Evolutionary conservation across 257 asterid species (phyloP).

Genomic region (Solanum lycopersicoides): DNA sequence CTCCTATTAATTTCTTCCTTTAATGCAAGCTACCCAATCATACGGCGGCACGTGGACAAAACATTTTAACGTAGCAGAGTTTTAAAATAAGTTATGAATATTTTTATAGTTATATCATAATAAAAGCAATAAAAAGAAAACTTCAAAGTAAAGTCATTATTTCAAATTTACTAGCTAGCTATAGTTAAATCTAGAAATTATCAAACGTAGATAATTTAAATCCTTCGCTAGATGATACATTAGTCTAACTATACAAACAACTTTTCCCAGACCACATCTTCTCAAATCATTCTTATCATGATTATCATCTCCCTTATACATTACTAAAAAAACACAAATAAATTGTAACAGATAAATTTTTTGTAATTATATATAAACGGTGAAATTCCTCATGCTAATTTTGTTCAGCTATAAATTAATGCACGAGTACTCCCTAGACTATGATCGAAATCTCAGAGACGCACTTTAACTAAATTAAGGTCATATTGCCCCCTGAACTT

Average conservation of each 20-base stretch:
- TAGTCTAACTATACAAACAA: neutral
- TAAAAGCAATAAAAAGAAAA: neutral
- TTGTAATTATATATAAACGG: no score
- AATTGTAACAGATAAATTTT: no score
- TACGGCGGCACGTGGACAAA: neutral
- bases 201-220: neutral
- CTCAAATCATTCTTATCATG: neutral
- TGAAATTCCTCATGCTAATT: no score
- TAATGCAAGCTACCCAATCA: neutral
- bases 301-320: neutral
- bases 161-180: neutral
- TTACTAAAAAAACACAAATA: no score
- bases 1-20: neutral
- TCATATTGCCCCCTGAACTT: no score
- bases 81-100: neutral
- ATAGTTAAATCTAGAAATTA: neutral
- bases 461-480: no score
- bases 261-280: neutral
- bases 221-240: neutral
- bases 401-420: no score
- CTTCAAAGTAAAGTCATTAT: no score
- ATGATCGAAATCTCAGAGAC: no score
- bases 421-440: no score
- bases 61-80: accelerated
- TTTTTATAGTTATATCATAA: neutral